Evolutionary conservation across 2,329 filamentous ascomycete species (phyloP).

Genomic region (Cytospora schulzeri): DNA sequence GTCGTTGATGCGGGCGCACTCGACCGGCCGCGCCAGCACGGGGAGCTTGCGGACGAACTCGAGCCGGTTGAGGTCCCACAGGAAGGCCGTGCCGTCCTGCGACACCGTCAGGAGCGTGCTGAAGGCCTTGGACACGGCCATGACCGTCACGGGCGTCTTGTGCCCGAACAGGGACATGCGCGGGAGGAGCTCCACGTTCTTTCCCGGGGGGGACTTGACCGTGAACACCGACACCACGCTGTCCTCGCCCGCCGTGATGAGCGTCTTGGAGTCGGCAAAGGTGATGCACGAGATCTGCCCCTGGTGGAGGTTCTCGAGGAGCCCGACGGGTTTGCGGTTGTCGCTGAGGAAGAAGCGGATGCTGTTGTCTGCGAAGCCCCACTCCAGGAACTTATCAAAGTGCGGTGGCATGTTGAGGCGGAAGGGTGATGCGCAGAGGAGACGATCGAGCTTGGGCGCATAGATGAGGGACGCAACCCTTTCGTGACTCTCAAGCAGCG

Average conservation of each 20-base stretch:
- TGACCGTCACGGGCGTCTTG: slow-evolving; percentile 76
- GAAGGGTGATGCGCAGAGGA: slow-evolving; percentile 83
- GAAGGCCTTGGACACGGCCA: slow-evolving; percentile 86
- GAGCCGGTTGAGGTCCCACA: slow-evolving; percentile 93
- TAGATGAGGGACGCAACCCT: slow-evolving; percentile 78
- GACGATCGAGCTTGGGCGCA: slow-evolving; percentile 75
- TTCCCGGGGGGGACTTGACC: slow-evolving; percentile 63
- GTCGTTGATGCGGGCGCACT: slow-evolving; percentile 87
- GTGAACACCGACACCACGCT: slow-evolving; percentile 87
- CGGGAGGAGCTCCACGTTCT: slow-evolving; percentile 76
- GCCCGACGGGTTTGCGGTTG: slow-evolving; percentile 74
- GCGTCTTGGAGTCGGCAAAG: slow-evolving; percentile 86
- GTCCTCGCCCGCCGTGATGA: slow-evolving; percentile 90
- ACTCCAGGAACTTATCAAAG: slow-evolving; percentile 91
- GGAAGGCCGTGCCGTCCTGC: slow-evolving; percentile 76
- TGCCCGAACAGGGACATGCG: slow-evolving; percentile 87
- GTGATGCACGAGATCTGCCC: slow-evolving; percentile 82
- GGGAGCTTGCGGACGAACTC: slow-evolving; percentile 81
- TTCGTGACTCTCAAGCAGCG: slow-evolving; percentile 75
- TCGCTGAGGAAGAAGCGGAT: slow-evolving; percentile 89
- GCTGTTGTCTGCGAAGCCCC: slow-evolving; percentile 92
- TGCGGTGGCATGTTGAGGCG: slow-evolving; percentile 82
- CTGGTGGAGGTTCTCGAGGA: slow-evolving; percentile 92
- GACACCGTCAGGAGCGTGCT: slow-evolving; percentile 85
- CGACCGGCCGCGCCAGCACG: slow-evolving; percentile 54